A percentile compares a stretch with the other conserved stretches of the same genome.
Evolutionary conservation across 805 yeast species (phyloP).

Genomic region (Scheffersomyces coipomensis): DNA sequence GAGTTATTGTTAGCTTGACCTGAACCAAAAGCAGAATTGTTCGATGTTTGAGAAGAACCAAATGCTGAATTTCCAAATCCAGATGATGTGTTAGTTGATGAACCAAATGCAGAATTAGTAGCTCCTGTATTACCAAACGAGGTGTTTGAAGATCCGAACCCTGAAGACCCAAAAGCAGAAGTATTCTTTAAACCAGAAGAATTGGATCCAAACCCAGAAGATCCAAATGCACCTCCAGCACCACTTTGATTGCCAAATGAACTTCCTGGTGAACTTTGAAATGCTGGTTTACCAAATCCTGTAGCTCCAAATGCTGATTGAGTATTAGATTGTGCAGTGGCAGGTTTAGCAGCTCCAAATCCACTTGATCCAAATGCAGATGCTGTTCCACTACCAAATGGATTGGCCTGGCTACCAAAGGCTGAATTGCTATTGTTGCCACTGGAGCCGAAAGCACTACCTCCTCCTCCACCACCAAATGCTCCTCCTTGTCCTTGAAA

Average conservation of each 20-base stretch:
- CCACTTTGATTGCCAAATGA: slow-evolving; percentile 8
- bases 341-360: slow-evolving; percentile 3
- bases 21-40: slow-evolving; percentile 5
- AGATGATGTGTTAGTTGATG: not conserved
- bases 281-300: slow-evolving; percentile 9
- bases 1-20: slow-evolving; percentile 4
- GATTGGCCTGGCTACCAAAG: slow-evolving; percentile 7
- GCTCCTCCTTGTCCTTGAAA: slow-evolving; percentile 8
- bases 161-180: slow-evolving; percentile 12
- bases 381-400: slow-evolving; percentile 7
- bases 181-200: slow-evolving; percentile 4
- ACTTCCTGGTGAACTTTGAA: slow-evolving; percentile 6
- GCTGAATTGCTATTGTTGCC: not conserved
- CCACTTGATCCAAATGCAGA: slow-evolving; percentile 12
- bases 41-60: slow-evolving; percentile 9
- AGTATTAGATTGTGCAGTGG: not conserved
- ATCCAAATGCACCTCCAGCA: slow-evolving; percentile 8
- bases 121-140: too few species aligned
- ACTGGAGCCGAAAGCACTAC: slow-evolving; percentile 2
- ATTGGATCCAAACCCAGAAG: slow-evolving; percentile 9
- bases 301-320: slow-evolving; percentile 13
- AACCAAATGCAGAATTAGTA: slow-evolving; percentile 4
- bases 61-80: slow-evolving; percentile 9
- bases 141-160: slow-evolving; percentile 7
- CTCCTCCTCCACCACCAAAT: slow-evolving; percentile 8